Conservation (phyloP, 2,329 filamentous ascomycete species). For the Nemania sp. region DNA sequence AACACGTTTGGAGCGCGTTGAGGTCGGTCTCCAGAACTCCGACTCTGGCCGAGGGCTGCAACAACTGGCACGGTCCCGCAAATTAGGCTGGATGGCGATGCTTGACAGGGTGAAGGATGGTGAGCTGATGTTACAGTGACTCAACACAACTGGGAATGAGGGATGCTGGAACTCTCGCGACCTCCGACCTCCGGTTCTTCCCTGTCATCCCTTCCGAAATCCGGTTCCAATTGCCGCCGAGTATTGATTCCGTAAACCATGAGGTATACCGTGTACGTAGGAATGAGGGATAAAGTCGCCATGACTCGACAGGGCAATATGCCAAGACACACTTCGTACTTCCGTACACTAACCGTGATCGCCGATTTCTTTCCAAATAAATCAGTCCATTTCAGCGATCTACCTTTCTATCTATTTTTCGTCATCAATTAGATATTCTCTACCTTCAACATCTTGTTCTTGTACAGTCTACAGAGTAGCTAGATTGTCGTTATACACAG, state of each 20-base stretch:
- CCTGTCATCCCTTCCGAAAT: neutral
- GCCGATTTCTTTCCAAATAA: neutral
- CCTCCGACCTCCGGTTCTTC: slow-evolving; percentile 9
- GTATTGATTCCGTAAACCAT: neutral
- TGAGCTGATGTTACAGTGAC: neutral
- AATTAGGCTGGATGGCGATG: neutral
- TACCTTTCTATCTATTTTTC: neutral
- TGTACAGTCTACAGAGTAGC: no score
- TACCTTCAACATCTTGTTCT: no score
- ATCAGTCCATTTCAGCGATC: neutral
- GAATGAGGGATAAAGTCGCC: neutral
- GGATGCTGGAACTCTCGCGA: slow-evolving; percentile 14
- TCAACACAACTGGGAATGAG: slow-evolving; percentile 8
- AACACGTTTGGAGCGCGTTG: neutral
- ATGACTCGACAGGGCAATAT: neutral
- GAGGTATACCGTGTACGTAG: no score
- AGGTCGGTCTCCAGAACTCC: slow-evolving; percentile 6
- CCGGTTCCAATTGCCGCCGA: neutral
- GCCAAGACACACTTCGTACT: no score
- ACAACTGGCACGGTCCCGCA: slow-evolving; percentile 4
- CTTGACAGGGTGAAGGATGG: slow-evolving; percentile 1
- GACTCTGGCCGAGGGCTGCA: neutral
- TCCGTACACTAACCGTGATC: neutral
- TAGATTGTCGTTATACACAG: no score
- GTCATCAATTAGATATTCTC: no score